Conservation (phyloP, 306 rosid genomes). For the Vigna hirtella region DNA sequence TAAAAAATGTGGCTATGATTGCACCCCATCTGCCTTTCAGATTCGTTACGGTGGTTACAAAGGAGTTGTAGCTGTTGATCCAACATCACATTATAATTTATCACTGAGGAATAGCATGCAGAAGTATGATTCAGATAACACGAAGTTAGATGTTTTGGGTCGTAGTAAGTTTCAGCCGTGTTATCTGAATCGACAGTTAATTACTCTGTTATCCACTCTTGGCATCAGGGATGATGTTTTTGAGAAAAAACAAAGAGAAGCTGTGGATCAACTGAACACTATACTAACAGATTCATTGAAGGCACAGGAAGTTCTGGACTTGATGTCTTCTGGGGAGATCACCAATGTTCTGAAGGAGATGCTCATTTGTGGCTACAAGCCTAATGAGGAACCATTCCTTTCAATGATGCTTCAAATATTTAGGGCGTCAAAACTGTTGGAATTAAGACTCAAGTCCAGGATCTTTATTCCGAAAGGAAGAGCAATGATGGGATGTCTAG, state of each 20-base stretch:
- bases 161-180: slow-evolving; percentile 75
- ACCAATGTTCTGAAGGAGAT: slow-evolving; percentile 79
- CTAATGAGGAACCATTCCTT: slow-evolving; percentile 83
- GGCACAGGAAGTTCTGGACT: slow-evolving; percentile 74
- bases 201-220: slow-evolving; percentile 82
- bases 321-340: slow-evolving; percentile 83
- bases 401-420: slow-evolving; percentile 86
- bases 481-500: slow-evolving; percentile 97
- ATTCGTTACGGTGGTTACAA: slow-evolving; percentile 89
- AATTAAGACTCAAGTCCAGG: slow-evolving; percentile 68
- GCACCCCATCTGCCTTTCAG: slow-evolving; percentile 82
- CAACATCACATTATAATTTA: slow-evolving; percentile 63
- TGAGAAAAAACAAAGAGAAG: slow-evolving; percentile 70
- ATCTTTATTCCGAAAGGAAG: slow-evolving; percentile 77
- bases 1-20: slow-evolving; percentile 61
- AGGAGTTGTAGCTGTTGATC: slow-evolving; percentile 94
- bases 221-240: slow-evolving; percentile 65
- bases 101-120: slow-evolving; percentile 82
- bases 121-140: slow-evolving; percentile 66
- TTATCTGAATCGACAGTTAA: slow-evolving; percentile 80
- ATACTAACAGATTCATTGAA: slow-evolving; percentile 67
- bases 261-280: slow-evolving; percentile 64
- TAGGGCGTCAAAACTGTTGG: slow-evolving; percentile 76
- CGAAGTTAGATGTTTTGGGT: slow-evolving; percentile 77
- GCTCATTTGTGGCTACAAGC: slow-evolving; percentile 78